Evolutionary conservation across 371 early-diverging fungal genomes (phyloP).

Genomic region (Chytridium lagenaria): DNA sequence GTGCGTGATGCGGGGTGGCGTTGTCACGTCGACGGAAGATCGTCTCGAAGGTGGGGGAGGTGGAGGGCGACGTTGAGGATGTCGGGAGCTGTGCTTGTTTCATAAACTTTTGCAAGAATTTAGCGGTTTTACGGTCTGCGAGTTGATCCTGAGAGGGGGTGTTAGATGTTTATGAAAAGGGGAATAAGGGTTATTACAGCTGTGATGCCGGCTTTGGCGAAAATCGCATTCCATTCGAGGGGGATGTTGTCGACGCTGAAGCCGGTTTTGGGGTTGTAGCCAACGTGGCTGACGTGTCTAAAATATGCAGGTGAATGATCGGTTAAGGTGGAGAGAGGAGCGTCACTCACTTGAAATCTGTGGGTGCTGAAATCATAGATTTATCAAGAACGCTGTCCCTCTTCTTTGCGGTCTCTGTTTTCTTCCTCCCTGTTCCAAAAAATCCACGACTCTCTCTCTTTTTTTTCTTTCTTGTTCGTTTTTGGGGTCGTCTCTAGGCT

Average conservation of each 20-base stretch:
- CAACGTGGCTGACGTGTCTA: constrained; percentile 81
- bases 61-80: constrained; percentile 17
- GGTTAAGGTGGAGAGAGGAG: not conserved
- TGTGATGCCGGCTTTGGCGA: constrained; percentile 81
- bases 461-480: not conserved
- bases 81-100: constrained; percentile 46
- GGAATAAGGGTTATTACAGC: too few relatives aligned
- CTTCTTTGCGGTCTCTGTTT: constrained; percentile 17
- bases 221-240: constrained; percentile 77
- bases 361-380: constrained; percentile 75
- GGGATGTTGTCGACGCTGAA: constrained; percentile 80
- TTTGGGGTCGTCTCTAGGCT: not conserved
- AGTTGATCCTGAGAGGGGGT: constrained; percentile 68
- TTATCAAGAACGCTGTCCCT: constrained; percentile 67
- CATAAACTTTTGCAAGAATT: constrained; percentile 51
- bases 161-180: too few relatives aligned
- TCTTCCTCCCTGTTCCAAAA: not conserved
- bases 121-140: constrained; percentile 57
- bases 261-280: constrained; percentile 78
- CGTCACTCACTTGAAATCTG: constrained; percentile 66
- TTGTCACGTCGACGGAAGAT: too few relatives aligned
- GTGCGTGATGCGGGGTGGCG: too few relatives aligned
- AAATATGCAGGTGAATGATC: too few relatives aligned
- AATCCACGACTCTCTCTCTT: not conserved
- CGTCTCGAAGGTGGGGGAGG: not conserved